A percentile compares a stretch with the other conserved stretches of the same genome.
phyloP scores from a whole-genome alignment of 495 filamentous ascomycete genomes.

The Sordaria brevicollis region DNA sequence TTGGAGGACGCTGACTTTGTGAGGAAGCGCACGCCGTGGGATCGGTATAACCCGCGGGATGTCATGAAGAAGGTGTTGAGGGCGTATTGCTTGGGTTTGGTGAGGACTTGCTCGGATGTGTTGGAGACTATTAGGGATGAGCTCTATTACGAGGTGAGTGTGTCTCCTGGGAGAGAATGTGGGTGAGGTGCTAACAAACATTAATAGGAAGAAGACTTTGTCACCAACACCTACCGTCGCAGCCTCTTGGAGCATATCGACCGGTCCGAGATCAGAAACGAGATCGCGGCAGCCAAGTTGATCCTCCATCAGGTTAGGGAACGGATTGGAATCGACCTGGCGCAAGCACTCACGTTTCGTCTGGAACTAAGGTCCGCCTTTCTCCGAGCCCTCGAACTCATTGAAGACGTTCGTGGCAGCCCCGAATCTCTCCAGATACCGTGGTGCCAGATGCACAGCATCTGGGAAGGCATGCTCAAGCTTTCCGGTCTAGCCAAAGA shows the following conservation, averaged over 20 bases:
- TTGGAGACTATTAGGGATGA: constrained; percentile 62
- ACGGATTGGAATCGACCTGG: constrained; percentile 39
- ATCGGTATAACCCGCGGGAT: constrained; percentile 26
- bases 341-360: constrained; percentile 49
- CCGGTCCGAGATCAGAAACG: constrained; percentile 40
- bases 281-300: constrained; percentile 49
- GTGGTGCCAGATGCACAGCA: constrained; percentile 36
- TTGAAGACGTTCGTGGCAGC: constrained; percentile 27
- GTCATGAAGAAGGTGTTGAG: constrained; percentile 59
- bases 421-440: constrained; percentile 33
- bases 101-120: constrained; percentile 77
- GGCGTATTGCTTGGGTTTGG: constrained; percentile 74
- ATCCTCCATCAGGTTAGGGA: constrained; percentile 39
- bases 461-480: constrained; percentile 41
- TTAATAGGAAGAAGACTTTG: constrained; percentile 88
- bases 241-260: constrained; percentile 58
- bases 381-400: constrained; percentile 39
- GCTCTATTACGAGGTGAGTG: constrained; percentile 74
- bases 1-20: constrained; percentile 64
- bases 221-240: constrained; percentile 78
- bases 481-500: constrained; percentile 52
- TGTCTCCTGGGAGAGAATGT: constrained; percentile 1
- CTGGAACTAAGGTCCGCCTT: constrained; percentile 56
- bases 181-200: constrained; percentile 15
- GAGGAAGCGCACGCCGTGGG: constrained; percentile 15